Evolutionary conservation across 2,329 filamentous ascomycete species (phyloP).

Genomic region (Hypoxylon sp.): DNA sequence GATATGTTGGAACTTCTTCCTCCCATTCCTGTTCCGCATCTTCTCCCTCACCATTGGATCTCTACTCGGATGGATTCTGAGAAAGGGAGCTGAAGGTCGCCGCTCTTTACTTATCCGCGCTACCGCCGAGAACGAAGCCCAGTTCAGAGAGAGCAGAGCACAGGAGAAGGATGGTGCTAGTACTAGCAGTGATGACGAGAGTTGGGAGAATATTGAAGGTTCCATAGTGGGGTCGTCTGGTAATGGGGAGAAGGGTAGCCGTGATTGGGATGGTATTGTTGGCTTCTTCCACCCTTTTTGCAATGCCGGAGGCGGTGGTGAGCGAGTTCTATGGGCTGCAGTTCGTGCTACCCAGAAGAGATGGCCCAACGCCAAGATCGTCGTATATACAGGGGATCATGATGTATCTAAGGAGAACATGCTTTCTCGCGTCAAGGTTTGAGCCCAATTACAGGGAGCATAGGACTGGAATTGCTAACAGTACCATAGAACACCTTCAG

Average conservation of each 20-base stretch:
- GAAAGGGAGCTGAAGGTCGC: constrained; percentile 74
- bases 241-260: constrained; percentile 61
- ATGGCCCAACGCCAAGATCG: constrained; percentile 89
- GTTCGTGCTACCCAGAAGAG: constrained; percentile 90
- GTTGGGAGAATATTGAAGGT: constrained; percentile 78
- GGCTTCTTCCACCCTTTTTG: constrained; percentile 99
- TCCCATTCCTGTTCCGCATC: constrained; percentile 55
- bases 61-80: constrained; percentile 72
- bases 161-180: constrained; percentile 46
- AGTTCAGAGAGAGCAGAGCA: constrained; percentile 56
- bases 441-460: constrained; percentile 30
- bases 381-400: constrained; percentile 96
- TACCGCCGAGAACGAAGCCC: constrained; percentile 62
- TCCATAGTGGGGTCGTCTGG: constrained; percentile 57
- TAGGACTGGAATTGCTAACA: constrained; percentile 19
- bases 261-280: constrained; percentile 85
- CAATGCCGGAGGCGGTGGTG: constrained; percentile 95
- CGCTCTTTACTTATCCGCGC: constrained; percentile 70
- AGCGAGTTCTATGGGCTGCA: constrained; percentile 96
- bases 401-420: constrained; percentile 87
- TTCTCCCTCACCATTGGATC: constrained; percentile 60
- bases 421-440: constrained; percentile 80
- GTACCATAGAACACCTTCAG: constrained; percentile 84
- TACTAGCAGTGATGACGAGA: constrained; percentile 65
- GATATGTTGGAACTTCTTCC: constrained; percentile 52